A percentile compares a stretch with the other conserved stretches of the same genome.
Conservation (phyloP, 2,329 filamentous ascomycete genomes). For the Talaromyces islandicus region DNA sequence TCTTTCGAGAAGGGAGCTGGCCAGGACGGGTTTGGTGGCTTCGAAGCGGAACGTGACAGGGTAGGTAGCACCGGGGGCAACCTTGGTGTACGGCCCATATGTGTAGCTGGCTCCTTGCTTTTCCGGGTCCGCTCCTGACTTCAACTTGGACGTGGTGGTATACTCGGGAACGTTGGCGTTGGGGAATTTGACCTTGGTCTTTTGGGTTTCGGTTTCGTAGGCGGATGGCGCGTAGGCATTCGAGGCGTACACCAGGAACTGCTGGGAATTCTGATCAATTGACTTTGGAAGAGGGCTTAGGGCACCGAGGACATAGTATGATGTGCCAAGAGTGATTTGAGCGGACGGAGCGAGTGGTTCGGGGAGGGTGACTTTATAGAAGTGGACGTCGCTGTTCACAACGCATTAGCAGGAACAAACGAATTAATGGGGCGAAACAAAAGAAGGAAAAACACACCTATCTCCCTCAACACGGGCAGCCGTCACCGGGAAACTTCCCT, state of each 20-base stretch:
- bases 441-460: constrained; percentile 38
- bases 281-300: constrained; percentile 72
- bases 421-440: background rate
- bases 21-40: constrained; percentile 85
- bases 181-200: constrained; percentile 91
- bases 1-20: constrained; percentile 72
- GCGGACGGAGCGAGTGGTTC: constrained; percentile 66
- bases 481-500: constrained; percentile 63
- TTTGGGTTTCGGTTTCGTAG: constrained; percentile 85
- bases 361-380: constrained; percentile 77
- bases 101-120: constrained; percentile 80
- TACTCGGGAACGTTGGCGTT: constrained; percentile 75
- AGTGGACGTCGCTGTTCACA: constrained; percentile 61
- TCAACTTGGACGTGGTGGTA: constrained; percentile 61
- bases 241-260: constrained; percentile 81
- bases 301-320: constrained; percentile 74
- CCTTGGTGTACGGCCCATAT: constrained; percentile 79
- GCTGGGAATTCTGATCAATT: constrained; percentile 78
- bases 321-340: constrained; percentile 82
- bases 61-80: constrained; percentile 69
- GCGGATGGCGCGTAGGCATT: constrained; percentile 77
- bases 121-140: constrained; percentile 62
- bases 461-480: constrained; percentile 56
- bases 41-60: constrained; percentile 82
- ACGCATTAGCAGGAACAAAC: constrained; percentile 1